A percentile compares a stretch with the other conserved stretches of the same genome.
Conservation (phyloP, 1,284 basidiomycete species). For the Pascua guehoae region DNA sequence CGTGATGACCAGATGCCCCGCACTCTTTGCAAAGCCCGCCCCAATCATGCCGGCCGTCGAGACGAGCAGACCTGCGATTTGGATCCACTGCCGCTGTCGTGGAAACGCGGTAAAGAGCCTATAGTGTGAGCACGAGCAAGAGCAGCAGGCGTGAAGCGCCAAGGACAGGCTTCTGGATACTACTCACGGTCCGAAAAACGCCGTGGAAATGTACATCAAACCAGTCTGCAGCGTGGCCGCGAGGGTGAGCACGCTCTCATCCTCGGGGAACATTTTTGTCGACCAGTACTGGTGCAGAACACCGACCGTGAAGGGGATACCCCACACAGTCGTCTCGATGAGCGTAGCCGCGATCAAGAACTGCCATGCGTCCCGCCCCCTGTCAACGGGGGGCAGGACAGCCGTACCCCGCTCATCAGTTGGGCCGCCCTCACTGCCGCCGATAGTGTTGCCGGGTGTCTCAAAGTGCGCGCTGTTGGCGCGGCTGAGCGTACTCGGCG, state of each 20-base stretch:
- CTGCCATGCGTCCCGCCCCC: constrained; percentile 38
- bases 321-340: constrained; percentile 45
- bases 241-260: constrained; percentile 22
- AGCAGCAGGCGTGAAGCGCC: background rate
- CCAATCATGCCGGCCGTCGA: constrained; percentile 27
- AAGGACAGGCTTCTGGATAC: background rate
- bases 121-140: background rate
- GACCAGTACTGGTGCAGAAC: constrained; percentile 45
- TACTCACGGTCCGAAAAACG: constrained; percentile 38
- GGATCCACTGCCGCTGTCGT: constrained; percentile 23
- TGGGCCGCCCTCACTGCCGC: background rate
- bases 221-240: constrained; percentile 43
- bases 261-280: constrained; percentile 25
- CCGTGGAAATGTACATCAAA: constrained; percentile 36
- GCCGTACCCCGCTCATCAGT: constrained; percentile 5
- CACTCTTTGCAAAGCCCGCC: constrained; percentile 36
- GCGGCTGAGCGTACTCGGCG: background rate
- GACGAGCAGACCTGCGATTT: constrained; percentile 30
- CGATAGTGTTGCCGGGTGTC: background rate
- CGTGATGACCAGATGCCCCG: constrained; percentile 43
- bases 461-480: background rate
- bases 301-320: constrained; percentile 41
- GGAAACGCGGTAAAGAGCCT: constrained; percentile 37
- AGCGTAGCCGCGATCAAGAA: constrained; percentile 41
- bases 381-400: constrained; percentile 38